Percentiles rank a stretch among this genome's conserved stretches.
These are phyloP conservation scores for Schoenoplectus tabernaemontani DNA, from an alignment of 202 grass and related monocot species.

Conservation along the genomic window DNA sequence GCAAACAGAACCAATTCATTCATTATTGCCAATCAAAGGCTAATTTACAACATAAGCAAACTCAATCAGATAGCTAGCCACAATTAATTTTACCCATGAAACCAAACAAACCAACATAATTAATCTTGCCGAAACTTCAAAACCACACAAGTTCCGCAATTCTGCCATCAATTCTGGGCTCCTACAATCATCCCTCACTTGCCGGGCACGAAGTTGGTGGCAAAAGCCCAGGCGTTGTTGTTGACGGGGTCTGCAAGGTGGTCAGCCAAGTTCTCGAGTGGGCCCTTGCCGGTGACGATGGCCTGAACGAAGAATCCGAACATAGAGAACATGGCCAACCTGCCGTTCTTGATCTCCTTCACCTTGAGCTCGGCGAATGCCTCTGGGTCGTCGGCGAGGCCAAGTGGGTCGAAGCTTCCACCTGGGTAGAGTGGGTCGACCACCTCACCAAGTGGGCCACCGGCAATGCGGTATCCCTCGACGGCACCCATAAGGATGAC, in stretches of 20 bases:
- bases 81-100: background rate
- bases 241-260: constrained; percentile 46
- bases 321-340: too few species aligned
- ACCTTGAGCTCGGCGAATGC: too few species aligned
- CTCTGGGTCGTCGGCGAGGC: too few species aligned
- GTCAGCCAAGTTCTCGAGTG: constrained; percentile 50
- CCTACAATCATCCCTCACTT: constrained; percentile 14
- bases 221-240: too few species aligned
- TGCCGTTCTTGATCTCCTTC: too few species aligned
- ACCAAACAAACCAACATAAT: background rate
- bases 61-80: background rate
- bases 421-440: too few species aligned
- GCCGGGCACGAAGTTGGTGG: constrained; percentile 32
- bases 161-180: background rate
- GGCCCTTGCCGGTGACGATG: constrained; percentile 41
- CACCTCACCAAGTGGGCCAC: too few species aligned
- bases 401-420: too few species aligned
- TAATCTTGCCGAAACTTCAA: too few species aligned
- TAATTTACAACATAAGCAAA: constrained; percentile 4
- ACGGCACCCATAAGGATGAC: constrained; percentile 55
- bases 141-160: too few species aligned
- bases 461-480: constrained; percentile 48
- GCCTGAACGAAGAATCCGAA: too few species aligned
- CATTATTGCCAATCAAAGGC: background rate
- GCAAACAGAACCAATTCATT: background rate